Base-by-base conservation (phyloP, 148 eudicot species). In the Vaccinium darrowii region DNA sequence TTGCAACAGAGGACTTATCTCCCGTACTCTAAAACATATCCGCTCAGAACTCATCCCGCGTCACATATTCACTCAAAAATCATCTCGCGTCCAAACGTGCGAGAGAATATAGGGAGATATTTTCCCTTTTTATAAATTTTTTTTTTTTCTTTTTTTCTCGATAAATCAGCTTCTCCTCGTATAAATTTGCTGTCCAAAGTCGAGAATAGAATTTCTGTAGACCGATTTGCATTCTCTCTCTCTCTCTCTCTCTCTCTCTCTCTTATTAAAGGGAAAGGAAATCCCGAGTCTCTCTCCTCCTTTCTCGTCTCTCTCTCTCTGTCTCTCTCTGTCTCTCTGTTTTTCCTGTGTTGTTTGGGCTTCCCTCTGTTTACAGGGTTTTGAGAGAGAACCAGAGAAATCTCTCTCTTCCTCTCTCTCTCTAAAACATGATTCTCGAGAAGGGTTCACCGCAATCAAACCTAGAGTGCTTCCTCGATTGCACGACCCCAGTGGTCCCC, bases 401-500 rank as follows among this genome's bases (percentile, higher is more conserved):
- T 39, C 39, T 81, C 82, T 79, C 50, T 62, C 77, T 36, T 83
- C 54, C 77, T n/a, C 69, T 81, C 53, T 80, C 78, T 78, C 84
- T 72, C 71, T 43, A 23, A 63, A 81, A 81, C 78, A 91, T 91
- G 93, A 86, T 91, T 67, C 83, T 86, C 62, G 90, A 90, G 36
- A 94, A 93, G 88, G 89, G 81, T 58, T 88, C 92, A 87, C 89
- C 86, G 90, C 87, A 86, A 83, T 94, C 99, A 21, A 96, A 96
- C 84, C 93, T 96, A 16, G 93, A 92, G 77, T 84, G 88, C 78
- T 92, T 96, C 88, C 92, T 96, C 81, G 89, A 86, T 91, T 88
- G 91, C 90, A 94, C 96, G 47, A 96, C 99, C 1, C 98, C 99
- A 3, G 87, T 90, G 13, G 92, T 88, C n/a, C 92, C 93, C 3